Percentiles rank a stretch among this genome's conserved stretches.
Evolutionary conservation across 1,139 yeast species (phyloP).

Genomic region (Debaryomyces fabryi): DNA sequence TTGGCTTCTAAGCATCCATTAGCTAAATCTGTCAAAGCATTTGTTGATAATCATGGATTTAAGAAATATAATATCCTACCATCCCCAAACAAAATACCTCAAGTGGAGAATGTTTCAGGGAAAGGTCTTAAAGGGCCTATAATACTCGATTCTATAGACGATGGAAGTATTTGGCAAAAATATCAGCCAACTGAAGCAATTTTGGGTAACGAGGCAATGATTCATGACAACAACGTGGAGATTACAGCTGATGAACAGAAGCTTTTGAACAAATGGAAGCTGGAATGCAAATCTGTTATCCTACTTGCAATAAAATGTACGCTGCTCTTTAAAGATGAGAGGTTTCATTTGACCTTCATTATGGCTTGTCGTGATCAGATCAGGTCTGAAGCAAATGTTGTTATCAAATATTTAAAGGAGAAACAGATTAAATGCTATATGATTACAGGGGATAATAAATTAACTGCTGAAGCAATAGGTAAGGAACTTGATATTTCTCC

Average conservation of each 20-base stretch:
- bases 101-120: slow-evolving; percentile 57
- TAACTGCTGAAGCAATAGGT: slow-evolving; percentile 72
- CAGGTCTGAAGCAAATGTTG: slow-evolving; percentile 60
- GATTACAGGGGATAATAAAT: slow-evolving; percentile 69
- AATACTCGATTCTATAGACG: slow-evolving; percentile 22
- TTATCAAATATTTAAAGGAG: slow-evolving; percentile 47
- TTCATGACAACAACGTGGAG: slow-evolving; percentile 45
- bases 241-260: slow-evolving; percentile 27
- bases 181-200: slow-evolving; percentile 43
- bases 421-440: slow-evolving; percentile 63
- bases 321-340: slow-evolving; percentile 26
- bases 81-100: slow-evolving; percentile 46
- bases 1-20: slow-evolving; percentile 71
- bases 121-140: slow-evolving; percentile 56
- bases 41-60: slow-evolving; percentile 29
- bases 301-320: slow-evolving; percentile 49
- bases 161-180: slow-evolving; percentile 29
- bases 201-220: slow-evolving; percentile 66
- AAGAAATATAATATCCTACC: slow-evolving; percentile 20
- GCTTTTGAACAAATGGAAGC: slow-evolving; percentile 56
- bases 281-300: slow-evolving; percentile 64
- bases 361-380: slow-evolving; percentile 68
- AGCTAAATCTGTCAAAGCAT: slow-evolving; percentile 57
- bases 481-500: slow-evolving; percentile 57
- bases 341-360: slow-evolving; percentile 45